Conservation (phyloP, 257 asterid species). For the Coffea eugenioides region DNA sequence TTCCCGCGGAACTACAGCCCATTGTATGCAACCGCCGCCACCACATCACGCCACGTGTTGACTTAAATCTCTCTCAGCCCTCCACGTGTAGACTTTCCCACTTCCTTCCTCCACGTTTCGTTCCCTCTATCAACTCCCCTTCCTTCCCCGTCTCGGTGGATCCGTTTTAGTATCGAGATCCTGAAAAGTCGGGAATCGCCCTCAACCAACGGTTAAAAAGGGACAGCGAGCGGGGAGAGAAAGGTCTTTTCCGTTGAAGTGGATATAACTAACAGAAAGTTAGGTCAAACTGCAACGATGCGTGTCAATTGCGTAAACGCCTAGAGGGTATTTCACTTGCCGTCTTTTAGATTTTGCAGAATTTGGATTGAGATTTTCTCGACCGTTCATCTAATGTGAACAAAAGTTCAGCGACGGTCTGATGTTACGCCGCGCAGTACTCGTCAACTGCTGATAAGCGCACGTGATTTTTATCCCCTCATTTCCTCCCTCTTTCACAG, state of each 20-base stretch:
- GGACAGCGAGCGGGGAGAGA: background rate
- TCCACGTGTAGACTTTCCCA: slow-evolving; percentile 17
- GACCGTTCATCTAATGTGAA: slow-evolving; percentile 1
- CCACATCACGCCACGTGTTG: slow-evolving; percentile 2
- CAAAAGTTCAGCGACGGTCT: slow-evolving; percentile 1
- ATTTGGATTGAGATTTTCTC: background rate
- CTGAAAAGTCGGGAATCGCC: background rate
- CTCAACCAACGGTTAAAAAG: background rate
- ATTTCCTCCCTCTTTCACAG: slow-evolving; percentile 19
- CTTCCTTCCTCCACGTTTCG: slow-evolving; percentile 18
- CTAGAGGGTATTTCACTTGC: background rate
- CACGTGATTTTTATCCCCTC: slow-evolving; percentile 10
- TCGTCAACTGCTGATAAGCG: slow-evolving; percentile 9
- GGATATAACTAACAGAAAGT: slow-evolving; percentile 11
- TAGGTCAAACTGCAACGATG: slow-evolving; percentile 22
- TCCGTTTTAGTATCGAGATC: too few species aligned
- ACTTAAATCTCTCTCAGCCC: background rate
- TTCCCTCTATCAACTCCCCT: background rate
- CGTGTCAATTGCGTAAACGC: slow-evolving; percentile 21
- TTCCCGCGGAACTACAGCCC: slow-evolving; percentile 25
- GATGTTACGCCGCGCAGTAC: slow-evolving; percentile 3
- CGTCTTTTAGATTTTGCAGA: background rate
- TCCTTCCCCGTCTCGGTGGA: background rate
- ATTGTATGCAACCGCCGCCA: slow-evolving; percentile 15
- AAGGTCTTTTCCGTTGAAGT: background rate